Conservation (phyloP, 78 protist genomes). For the Isochrysis galbana region DNA sequence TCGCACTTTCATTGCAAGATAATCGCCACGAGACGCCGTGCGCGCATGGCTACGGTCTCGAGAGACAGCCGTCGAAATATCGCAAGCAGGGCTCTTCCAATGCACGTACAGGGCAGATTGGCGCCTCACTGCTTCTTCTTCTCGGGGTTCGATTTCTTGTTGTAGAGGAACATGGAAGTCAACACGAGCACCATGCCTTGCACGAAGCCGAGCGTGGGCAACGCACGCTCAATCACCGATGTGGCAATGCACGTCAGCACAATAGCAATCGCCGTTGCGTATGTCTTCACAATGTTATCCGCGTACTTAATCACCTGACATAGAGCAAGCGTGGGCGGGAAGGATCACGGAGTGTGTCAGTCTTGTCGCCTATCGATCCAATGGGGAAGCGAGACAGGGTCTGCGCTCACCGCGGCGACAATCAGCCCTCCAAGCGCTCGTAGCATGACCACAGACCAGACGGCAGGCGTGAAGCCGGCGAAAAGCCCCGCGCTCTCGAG, state of each 20-base stretch:
- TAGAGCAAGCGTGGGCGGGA: too few species aligned
- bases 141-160: neutral
- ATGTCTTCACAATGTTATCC: conserved; percentile 25
- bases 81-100: too few species aligned
- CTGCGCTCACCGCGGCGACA: conserved; percentile 49
- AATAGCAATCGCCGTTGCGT: neutral
- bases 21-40: too few species aligned
- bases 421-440: conserved; percentile 35
- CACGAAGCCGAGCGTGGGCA: neutral
- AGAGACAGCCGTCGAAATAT: too few species aligned
- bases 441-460: conserved; percentile 7
- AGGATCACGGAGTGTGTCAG: too few species aligned
- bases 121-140: too few species aligned
- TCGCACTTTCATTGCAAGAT: too few species aligned
- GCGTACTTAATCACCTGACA: conserved; percentile 51
- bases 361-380: too few species aligned
- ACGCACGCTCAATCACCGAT: neutral
- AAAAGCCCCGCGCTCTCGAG: neutral
- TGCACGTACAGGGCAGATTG: too few species aligned
- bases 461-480: conserved; percentile 22
- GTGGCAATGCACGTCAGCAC: neutral
- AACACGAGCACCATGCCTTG: neutral
- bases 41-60: too few species aligned
- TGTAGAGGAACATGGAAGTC: neutral
- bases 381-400: too few species aligned